phyloP scores from a whole-genome alignment of 495 filamentous ascomycete genomes.

The Chaetomium cochliodes region DNA sequence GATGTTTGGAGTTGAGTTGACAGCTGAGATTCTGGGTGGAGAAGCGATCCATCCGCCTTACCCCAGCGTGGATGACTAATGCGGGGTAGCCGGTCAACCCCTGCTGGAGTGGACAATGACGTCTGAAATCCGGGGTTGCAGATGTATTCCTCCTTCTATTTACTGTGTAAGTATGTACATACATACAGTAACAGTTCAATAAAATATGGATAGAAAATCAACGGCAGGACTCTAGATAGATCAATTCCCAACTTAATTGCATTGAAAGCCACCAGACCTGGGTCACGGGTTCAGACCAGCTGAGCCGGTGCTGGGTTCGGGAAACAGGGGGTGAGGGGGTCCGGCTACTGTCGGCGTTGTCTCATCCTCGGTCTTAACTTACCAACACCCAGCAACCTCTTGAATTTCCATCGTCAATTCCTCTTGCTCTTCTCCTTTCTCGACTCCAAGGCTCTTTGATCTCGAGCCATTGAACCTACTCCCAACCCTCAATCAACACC shows the following conservation, averaged over 20 bases:
- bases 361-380: not conserved
- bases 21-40: not conserved
- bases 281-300: slow-evolving; percentile 12
- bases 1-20: not conserved
- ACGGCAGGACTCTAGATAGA: no score
- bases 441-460: not conserved
- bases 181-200: no score
- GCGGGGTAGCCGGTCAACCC: slow-evolving; percentile 18
- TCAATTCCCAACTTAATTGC: not conserved
- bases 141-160: not conserved
- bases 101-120: slow-evolving; percentile 18
- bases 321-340: slow-evolving; percentile 1
- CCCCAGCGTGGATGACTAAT: slow-evolving; percentile 22
- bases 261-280: not conserved
- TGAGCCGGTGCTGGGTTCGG: not conserved
- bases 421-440: not conserved
- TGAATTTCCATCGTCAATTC: not conserved
- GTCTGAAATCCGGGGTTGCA: slow-evolving; percentile 14
- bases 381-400: not conserved
- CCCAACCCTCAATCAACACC: not conserved
- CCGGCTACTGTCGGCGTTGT: slow-evolving; percentile 31
- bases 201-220: no score
- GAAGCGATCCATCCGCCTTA: not conserved
- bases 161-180: no score
- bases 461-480: slow-evolving; percentile 12